A percentile compares a stretch with the other conserved stretches of the same genome.
These are phyloP conservation scores for Sporobolomyces phaffii DNA, from an alignment of 768 basidiomycete species.

Conservation along the genomic window DNA sequence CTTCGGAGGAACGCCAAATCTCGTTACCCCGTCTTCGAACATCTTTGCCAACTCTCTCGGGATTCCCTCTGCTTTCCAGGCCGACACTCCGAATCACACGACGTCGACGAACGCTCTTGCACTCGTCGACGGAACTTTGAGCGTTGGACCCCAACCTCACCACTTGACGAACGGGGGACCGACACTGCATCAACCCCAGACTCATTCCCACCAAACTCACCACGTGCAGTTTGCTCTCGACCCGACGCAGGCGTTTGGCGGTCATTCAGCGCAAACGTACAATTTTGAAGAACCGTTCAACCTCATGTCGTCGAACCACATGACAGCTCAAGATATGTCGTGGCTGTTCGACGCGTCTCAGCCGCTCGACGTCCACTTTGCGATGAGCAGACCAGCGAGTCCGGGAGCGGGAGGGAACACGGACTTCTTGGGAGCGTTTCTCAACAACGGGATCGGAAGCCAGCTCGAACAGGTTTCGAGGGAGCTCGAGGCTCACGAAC, in stretches of 20 bases:
- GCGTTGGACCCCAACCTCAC: not conserved
- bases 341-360: constrained; percentile 34
- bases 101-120: constrained; percentile 5
- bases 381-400: constrained; percentile 27
- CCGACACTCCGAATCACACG: not conserved
- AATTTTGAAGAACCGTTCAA: constrained; percentile 35
- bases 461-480: constrained; percentile 30
- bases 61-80: constrained; percentile 15
- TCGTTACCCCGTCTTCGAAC: constrained; percentile 7
- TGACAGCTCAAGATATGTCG: constrained; percentile 31
- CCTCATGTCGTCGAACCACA: constrained; percentile 31
- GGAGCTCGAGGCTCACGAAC: constrained; percentile 23
- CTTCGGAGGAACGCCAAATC: not conserved
- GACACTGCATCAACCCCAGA: not conserved
- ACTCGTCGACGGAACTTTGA: constrained; percentile 23
- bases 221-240: constrained; percentile 18
- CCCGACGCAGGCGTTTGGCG: not conserved
- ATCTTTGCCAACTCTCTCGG: constrained; percentile 29
- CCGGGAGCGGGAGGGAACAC: constrained; percentile 19
- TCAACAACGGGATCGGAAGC: constrained; percentile 14
- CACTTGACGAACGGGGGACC: constrained; percentile 1
- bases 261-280: not conserved
- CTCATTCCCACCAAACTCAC: not conserved
- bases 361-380: constrained; percentile 30
- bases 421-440: constrained; percentile 25